Percentiles rank a stretch among this genome's conserved stretches.
phyloP scores from a whole-genome alignment of 805 yeast species.

The Grigorovia yakushimaensis region DNA sequence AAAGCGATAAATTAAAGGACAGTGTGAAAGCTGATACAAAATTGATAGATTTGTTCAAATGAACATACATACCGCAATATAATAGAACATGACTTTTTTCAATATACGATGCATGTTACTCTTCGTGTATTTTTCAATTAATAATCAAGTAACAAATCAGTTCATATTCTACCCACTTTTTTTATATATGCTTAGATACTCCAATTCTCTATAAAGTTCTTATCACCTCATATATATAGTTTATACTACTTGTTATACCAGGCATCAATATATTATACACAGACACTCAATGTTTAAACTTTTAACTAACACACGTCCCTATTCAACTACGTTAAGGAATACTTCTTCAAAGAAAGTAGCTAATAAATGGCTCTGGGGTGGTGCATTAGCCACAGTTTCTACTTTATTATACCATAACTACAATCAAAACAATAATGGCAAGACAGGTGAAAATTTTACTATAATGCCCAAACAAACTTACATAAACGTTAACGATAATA shows the following conservation, averaged over 20 bases:
- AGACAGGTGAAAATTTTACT: neutral
- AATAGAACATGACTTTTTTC: too few relatives aligned
- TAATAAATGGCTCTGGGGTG: neutral
- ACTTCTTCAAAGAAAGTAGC: neutral
- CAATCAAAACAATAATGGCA: neutral
- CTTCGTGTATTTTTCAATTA: neutral
- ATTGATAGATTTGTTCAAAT: neutral
- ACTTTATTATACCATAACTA: neutral
- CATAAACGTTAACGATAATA: slow-evolving; percentile 33
- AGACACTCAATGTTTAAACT: neutral
- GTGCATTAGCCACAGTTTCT: neutral
- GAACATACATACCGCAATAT: too few relatives aligned
- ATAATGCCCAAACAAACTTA: neutral
- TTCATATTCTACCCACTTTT: too few relatives aligned
- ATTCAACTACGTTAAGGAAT: neutral
- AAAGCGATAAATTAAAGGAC: neutral
- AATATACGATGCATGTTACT: neutral
- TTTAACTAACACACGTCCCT: neutral
- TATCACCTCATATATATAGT: neutral
- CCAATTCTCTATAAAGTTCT: neutral
- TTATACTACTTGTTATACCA: too few relatives aligned
- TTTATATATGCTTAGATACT: neutral
- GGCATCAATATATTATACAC: too few relatives aligned
- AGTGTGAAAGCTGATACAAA: neutral
- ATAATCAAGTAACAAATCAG: neutral